These are phyloP conservation scores for Erigeron philadelphicus DNA, from an alignment of 140 eudicot species.

Conservation along the genomic window DNA sequence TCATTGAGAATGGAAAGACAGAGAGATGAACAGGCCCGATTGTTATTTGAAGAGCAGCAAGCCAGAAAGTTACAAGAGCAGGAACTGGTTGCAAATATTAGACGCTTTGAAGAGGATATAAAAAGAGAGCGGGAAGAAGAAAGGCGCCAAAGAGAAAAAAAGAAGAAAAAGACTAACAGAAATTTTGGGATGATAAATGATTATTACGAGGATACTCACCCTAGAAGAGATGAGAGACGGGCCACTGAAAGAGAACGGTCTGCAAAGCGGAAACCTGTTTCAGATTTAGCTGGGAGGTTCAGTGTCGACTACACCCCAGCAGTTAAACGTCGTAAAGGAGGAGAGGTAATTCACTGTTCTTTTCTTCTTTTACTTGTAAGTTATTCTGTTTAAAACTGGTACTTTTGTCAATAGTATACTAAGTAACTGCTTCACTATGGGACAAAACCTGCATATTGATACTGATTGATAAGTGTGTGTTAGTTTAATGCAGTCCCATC, in stretches of 20 bases:
- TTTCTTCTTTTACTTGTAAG: neutral
- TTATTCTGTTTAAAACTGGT: neutral
- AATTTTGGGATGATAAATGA: slow-evolving; percentile 43
- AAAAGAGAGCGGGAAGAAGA: slow-evolving; percentile 83
- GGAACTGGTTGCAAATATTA: slow-evolving; percentile 49
- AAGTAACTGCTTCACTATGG: neutral
- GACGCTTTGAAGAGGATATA: slow-evolving; percentile 64
- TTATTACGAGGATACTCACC: slow-evolving; percentile 49
- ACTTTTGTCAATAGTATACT: neutral
- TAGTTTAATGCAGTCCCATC: neutral
- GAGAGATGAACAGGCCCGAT: slow-evolving; percentile 41
- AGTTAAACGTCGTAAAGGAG: slow-evolving; percentile 82
- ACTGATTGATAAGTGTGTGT: neutral
- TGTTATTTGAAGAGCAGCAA: slow-evolving; percentile 41
- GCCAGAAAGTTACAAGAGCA: slow-evolving; percentile 52
- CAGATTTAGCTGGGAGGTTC: slow-evolving; percentile 46
- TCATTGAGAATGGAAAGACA: slow-evolving; percentile 48
- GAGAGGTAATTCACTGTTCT: slow-evolving; percentile 56
- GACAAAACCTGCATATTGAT: too few relatives aligned
- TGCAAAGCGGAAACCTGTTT: slow-evolving; percentile 49
- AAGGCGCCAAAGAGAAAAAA: slow-evolving; percentile 48
- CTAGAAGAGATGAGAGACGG: slow-evolving; percentile 60
- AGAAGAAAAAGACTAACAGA: slow-evolving; percentile 69
- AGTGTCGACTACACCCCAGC: slow-evolving; percentile 50
- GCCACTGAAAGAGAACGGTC: slow-evolving; percentile 51